Percentiles rank a stretch among this genome's conserved stretches.
Conservation (phyloP, 73 alveolate genomes). For the Diophrys sp. region DNA sequence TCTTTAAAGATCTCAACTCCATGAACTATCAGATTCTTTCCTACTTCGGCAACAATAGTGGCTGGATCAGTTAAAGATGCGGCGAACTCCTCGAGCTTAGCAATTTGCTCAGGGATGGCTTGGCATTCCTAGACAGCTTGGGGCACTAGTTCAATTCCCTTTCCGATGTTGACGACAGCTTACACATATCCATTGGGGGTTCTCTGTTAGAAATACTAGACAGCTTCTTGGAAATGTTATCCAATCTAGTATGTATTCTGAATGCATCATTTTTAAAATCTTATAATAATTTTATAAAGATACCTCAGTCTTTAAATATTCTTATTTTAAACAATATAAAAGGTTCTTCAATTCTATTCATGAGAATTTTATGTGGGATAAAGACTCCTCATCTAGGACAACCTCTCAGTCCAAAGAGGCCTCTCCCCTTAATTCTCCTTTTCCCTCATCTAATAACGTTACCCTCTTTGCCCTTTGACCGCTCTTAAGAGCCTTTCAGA, state of each 20-base stretch:
- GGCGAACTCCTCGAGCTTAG: background rate
- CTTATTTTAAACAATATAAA: no score
- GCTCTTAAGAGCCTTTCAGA: no score
- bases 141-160: background rate
- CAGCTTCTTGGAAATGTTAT: background rate
- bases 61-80: background rate
- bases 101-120: background rate
- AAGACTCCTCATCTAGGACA: no score
- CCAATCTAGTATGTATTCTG: background rate
- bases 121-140: background rate
- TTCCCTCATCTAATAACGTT: no score
- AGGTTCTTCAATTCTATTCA: no score
- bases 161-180: background rate
- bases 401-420: no score
- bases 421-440: no score
- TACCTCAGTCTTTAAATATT: no score
- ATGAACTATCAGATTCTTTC: background rate
- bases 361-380: no score
- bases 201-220: background rate
- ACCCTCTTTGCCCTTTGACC: no score
- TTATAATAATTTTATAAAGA: no score
- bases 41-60: background rate
- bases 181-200: background rate
- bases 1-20: background rate
- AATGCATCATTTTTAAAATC: no score